Conservation (phyloP, 208 protist genomes). For the Lotmaria passim region DNA sequence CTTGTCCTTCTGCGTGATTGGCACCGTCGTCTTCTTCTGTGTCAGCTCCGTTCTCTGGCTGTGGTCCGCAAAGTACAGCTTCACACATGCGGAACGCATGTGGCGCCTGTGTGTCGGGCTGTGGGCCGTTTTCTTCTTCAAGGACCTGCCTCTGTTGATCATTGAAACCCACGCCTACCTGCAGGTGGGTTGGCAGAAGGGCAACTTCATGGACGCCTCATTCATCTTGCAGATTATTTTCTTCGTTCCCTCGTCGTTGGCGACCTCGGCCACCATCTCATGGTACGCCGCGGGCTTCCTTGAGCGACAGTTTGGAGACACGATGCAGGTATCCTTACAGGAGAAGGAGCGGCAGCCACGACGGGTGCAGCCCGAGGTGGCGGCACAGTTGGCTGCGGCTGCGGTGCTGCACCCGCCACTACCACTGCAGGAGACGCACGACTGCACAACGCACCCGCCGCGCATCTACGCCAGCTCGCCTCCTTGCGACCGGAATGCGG, state of each 20-base stretch:
- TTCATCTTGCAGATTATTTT: constrained; percentile 61
- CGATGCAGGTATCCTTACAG: constrained; percentile 5
- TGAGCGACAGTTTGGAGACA: constrained; percentile 42
- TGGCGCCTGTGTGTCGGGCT: constrained; percentile 47
- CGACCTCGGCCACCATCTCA: constrained; percentile 45
- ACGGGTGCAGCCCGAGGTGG: constrained; percentile 2
- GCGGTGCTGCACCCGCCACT: constrained; percentile 23
- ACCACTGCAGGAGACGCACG: constrained; percentile 25
- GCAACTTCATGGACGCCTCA: constrained; percentile 41
- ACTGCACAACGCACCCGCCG: constrained; percentile 10
- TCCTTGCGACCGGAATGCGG: not conserved
- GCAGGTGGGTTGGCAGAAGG: constrained; percentile 39
- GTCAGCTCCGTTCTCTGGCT: constrained; percentile 65
- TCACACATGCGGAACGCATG: constrained; percentile 41
- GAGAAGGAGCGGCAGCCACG: not conserved
- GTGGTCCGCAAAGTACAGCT: constrained; percentile 56
- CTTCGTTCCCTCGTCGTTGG: constrained; percentile 45
- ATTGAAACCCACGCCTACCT: constrained; percentile 49
- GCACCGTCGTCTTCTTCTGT: constrained; percentile 45
- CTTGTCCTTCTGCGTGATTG: constrained; percentile 61
- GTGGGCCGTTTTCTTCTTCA: constrained; percentile 48
- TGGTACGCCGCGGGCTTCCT: constrained; percentile 57
- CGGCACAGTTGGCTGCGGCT: constrained; percentile 12
- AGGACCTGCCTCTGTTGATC: constrained; percentile 61
- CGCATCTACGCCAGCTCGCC: not conserved